Evolutionary conservation across 2,329 filamentous ascomycete genomes (phyloP), one percentile per base, ranked within the genome.

Genomic region (Hypoxylon sp.): DNA sequence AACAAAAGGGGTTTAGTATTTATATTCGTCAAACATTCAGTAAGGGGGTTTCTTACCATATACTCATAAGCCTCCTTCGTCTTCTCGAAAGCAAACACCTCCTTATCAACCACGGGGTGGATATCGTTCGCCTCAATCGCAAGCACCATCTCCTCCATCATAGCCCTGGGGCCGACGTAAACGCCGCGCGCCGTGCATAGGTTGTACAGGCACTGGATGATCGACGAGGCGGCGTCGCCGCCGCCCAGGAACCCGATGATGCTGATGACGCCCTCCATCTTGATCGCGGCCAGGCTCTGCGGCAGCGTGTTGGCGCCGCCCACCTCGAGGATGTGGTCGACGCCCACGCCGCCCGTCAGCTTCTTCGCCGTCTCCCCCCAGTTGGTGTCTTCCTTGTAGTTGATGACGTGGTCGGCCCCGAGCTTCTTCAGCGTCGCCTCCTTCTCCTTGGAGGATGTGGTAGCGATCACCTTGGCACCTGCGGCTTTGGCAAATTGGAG

Each of bases 401-500:
- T 84, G 70, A 85, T 76, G 63, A 84, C 77, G 71, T 84, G 78
- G 70, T 82, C 79, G 6, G 82, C 82, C 24, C 82, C 82, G 13
- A 84, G 78, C 71, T 79, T 76, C 75, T 77, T 77, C 37, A 84
- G 74, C 10, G 72, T 67, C 68, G 77, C 75, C 30, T 73, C 79
- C 75, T 84, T 84, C n/a, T 77, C 79, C 28, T 72, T 71, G 7
- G 80, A 80, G 19, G 77, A 79, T 0, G 82, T 85, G 2, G 82
- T 84, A 30, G 81, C 81, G 56, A 84, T 81, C 62, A 84, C 81
- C 7, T 66, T 79, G 5, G 81, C 82, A 46, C 82, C 81, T 3
- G 79, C 80, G 1, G 80, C 80, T 71, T 82, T 82, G 56, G 82
- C 82, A 65, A 84, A 83, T 76, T 78, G 89, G n/a, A 91, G 74